Evolutionary conservation across 1,284 basidiomycete genomes (phyloP).

Genomic region (Trichosporon sp.): DNA sequence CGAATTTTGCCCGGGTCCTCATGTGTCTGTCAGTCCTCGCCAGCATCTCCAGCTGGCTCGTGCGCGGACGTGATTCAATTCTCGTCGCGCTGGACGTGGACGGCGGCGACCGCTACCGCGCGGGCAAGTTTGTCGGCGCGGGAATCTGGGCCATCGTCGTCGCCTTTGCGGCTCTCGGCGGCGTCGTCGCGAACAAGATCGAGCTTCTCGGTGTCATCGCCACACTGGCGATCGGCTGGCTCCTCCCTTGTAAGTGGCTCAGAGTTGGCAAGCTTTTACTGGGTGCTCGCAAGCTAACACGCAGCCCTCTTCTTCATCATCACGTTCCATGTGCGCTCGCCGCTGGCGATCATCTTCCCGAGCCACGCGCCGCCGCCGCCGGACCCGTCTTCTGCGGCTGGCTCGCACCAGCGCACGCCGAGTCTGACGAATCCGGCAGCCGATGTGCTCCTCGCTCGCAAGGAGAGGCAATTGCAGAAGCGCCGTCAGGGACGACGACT

Average conservation of each 20-base stretch:
- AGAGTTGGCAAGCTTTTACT: no score
- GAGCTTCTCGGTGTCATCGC: constrained; percentile 52
- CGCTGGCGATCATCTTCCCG: constrained; percentile 56
- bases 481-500: constrained; percentile 53
- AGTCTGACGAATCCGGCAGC: constrained; percentile 47
- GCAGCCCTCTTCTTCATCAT: constrained; percentile 58
- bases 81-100: constrained; percentile 48
- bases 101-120: constrained; percentile 45
- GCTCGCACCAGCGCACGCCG: constrained; percentile 37
- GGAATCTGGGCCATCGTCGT: constrained; percentile 50
- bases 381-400: neutral
- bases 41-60: constrained; percentile 48
- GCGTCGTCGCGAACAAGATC: constrained; percentile 50
- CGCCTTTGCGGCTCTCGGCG: constrained; percentile 46
- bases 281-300: neutral
- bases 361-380: constrained; percentile 28
- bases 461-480: constrained; percentile 57
- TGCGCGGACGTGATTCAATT: constrained; percentile 52
- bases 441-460: constrained; percentile 55
- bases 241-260: constrained; percentile 52
- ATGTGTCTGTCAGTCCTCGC: constrained; percentile 48
- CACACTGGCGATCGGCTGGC: constrained; percentile 53
- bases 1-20: constrained; percentile 53
- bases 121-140: constrained; percentile 50
- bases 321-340: constrained; percentile 57